Evolutionary conservation across 2,329 filamentous ascomycete species (phyloP), one percentile per base, ranked within the genome.

Genomic region (Aspergillus awamori): DNA sequence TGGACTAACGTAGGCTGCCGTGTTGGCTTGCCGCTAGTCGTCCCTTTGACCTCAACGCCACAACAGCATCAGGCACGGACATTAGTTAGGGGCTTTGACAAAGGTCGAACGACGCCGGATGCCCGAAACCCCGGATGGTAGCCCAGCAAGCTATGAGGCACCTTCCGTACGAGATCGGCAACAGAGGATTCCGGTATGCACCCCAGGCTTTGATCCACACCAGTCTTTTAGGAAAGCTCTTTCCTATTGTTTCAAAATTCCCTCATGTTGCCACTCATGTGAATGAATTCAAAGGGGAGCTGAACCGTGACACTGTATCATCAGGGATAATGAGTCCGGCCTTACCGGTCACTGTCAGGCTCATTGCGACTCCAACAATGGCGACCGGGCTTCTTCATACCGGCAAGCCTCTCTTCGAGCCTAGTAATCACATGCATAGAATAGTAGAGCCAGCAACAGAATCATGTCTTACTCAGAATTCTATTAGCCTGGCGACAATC

Each of bases 21-120:
- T 36, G 33, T 49, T 49, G 45, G 15, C 5, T 49, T 17, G 24
- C 2, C 11, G 24, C 24, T 36, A 36, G 33, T 15, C 10, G 33
- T 36, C 10, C 33, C 33, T 36, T 36, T 36, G 33, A 36, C 33
- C 33, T 24, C 38, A 55, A 56, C 33, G 53, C 53, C 39, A 51
- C 47, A 8, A 22, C 47, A 51, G 24, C 26, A 28, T 28, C 26
- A 51, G 20, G 47, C 33, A 36, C 33, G 11, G 33, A 36, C 47
- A 26, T n/a, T 22, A 26, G 20, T 22, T 7, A 6, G 22, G 4
- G 45, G 45, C 22, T 22, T 48, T 8, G 45, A 48, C 45, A 41
- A 2, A 24, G 15, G 53, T 56, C 53, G 53, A 56, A 56, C 53
- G 38, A 56, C 30, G 24, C 53, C 53, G 53, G 53, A 56, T 56